Percentiles rank a stretch among this genome's conserved stretches.
phyloP scores from a whole-genome alignment of 2,329 filamentous ascomycete species.

The Ophiostoma sp. region DNA sequence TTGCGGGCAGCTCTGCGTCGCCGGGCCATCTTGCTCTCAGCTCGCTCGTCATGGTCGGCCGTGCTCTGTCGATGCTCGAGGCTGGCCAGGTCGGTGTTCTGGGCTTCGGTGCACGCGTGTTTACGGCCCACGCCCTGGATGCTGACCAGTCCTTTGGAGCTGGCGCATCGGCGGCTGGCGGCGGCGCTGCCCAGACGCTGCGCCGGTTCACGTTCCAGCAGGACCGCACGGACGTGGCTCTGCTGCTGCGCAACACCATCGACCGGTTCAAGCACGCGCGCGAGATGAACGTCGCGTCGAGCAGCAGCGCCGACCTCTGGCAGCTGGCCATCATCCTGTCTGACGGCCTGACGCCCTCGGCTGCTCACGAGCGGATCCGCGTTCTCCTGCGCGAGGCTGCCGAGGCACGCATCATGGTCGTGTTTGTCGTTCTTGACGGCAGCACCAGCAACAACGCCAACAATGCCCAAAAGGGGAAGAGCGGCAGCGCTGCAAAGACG shows the following conservation, averaged over 20 bases:
- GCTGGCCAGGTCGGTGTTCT: constrained; percentile 88
- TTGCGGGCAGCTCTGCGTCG: constrained; percentile 38
- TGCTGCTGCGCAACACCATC: constrained; percentile 71
- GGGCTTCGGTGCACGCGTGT: constrained; percentile 78
- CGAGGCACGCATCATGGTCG: constrained; percentile 94
- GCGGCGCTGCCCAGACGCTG: constrained; percentile 75
- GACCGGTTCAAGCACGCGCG: constrained; percentile 75
- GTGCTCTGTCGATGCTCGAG: constrained; percentile 85
- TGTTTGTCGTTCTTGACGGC: constrained; percentile 92
- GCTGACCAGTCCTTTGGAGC: constrained; percentile 60
- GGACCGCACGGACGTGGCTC: constrained; percentile 76
- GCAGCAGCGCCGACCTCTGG: constrained; percentile 68
- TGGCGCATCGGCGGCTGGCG: constrained; percentile 40
- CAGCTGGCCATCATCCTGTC: constrained; percentile 90
- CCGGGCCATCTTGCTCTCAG: constrained; percentile 75
- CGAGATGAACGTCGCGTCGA: constrained; percentile 34
- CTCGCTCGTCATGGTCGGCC: constrained; percentile 85
- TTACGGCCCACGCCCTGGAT: constrained; percentile 79
- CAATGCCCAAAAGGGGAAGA: constrained; percentile 31
- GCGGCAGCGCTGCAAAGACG: constrained; percentile 26
- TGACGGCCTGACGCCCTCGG: constrained; percentile 81
- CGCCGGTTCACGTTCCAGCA: constrained; percentile 81
- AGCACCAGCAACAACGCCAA: neutral
- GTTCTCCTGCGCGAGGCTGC: constrained; percentile 79
- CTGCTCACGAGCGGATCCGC: constrained; percentile 74